These are phyloP conservation scores for Pleurotus sapidus DNA, from an alignment of 768 basidiomycete species.

Conservation along the genomic window DNA sequence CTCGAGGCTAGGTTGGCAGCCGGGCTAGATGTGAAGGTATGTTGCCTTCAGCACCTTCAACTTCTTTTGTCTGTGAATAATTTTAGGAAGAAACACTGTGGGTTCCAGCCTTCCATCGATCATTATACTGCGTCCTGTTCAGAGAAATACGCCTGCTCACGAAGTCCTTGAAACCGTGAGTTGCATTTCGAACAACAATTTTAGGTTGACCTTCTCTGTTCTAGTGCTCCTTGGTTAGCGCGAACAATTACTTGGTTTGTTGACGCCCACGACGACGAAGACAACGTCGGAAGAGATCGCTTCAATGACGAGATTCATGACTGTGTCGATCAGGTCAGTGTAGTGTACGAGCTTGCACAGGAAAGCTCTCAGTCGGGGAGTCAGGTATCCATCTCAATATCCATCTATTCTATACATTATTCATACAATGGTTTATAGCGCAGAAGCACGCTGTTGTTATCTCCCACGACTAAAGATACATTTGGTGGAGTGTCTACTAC, in stretches of 20 bases:
- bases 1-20: constrained; percentile 57
- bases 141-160: constrained; percentile 62
- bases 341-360: constrained; percentile 49
- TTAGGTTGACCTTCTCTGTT: not conserved
- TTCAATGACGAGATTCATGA: constrained; percentile 40
- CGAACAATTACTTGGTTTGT: constrained; percentile 43
- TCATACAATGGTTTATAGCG: constrained; percentile 23
- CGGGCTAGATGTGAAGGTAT: constrained; percentile 57
- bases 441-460: constrained; percentile 38
- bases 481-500: constrained; percentile 25
- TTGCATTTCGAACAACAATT: not conserved
- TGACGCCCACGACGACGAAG: constrained; percentile 31
- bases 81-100: constrained; percentile 48
- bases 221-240: constrained; percentile 46
- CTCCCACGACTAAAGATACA: constrained; percentile 21
- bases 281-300: constrained; percentile 27
- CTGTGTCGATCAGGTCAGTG: constrained; percentile 41
- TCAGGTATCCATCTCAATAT: no score
- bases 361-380: constrained; percentile 35
- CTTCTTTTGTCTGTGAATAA: not conserved
- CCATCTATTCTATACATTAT: no score
- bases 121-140: constrained; percentile 60
- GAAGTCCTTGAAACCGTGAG: constrained; percentile 62
- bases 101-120: constrained; percentile 55
- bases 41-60: not conserved